Evolutionary conservation across 2,329 filamentous ascomycete genomes (phyloP).

Genomic region (Verticillium albo-atrum): DNA sequence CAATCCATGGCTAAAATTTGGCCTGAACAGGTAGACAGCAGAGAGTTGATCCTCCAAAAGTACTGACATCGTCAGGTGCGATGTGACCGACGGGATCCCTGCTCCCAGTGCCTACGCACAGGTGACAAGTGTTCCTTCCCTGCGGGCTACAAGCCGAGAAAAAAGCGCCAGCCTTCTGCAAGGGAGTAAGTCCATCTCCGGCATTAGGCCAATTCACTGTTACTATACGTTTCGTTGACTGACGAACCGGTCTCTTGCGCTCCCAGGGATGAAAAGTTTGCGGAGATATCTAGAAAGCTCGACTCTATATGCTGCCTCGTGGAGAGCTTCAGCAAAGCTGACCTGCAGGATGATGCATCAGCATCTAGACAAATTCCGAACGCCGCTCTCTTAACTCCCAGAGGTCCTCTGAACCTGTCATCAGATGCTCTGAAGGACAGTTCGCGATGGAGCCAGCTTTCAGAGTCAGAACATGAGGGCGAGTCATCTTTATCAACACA

Average conservation of each 20-base stretch:
- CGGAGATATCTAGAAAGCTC: slow-evolving; percentile 4
- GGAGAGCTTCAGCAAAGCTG: background rate
- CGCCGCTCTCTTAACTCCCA: background rate
- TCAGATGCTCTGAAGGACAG: background rate
- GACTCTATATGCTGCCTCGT: background rate
- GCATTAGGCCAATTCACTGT: background rate
- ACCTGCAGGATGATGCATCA: background rate
- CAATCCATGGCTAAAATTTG: too few relatives aligned
- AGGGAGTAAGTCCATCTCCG: slow-evolving; percentile 2
- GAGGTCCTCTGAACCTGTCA: background rate
- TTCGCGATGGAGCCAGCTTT: background rate
- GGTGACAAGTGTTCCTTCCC: slow-evolving; percentile 3
- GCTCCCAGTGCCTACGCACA: slow-evolving; percentile 4
- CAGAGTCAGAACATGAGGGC: slow-evolving; percentile 13
- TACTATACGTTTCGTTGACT: background rate
- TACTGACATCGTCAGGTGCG: slow-evolving; percentile 1
- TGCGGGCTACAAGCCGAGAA: background rate
- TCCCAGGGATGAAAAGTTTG: slow-evolving; percentile 2
- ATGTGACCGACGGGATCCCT: slow-evolving; percentile 6
- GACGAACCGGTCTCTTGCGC: background rate
- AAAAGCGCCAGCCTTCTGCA: slow-evolving; percentile 1
- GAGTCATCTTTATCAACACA: slow-evolving; percentile 15
- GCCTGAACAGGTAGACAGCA: too few relatives aligned
- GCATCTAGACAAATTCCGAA: slow-evolving; percentile 6
- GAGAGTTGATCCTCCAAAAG: background rate